These are phyloP conservation scores for Aspergillus hancockii DNA, from an alignment of 495 filamentous ascomycete species.

Conservation along the genomic window DNA sequence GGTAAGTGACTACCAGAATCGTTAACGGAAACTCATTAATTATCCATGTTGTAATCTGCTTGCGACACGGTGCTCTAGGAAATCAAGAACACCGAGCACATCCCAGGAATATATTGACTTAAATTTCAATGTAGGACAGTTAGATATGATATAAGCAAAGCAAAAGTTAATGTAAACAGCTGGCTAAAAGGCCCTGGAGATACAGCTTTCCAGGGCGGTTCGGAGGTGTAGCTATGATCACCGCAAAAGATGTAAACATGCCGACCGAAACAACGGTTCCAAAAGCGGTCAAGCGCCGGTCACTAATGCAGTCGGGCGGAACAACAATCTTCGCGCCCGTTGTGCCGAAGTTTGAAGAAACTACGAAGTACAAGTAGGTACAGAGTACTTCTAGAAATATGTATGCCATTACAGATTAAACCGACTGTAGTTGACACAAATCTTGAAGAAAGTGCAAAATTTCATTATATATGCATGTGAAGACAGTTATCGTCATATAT, in stretches of 20 bases:
- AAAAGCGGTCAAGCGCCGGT: conserved; percentile 25
- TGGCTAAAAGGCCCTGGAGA: conserved; percentile 11
- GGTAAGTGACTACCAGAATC: neutral
- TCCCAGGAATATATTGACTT: conserved; percentile 1
- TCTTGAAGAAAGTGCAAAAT: conserved; percentile 9
- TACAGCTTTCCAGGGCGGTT: conserved; percentile 3
- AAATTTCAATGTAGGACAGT: conserved; percentile 2
- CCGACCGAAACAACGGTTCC: conserved; percentile 10
- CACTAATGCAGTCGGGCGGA: conserved; percentile 3
- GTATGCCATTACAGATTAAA: neutral
- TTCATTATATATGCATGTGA: conserved; percentile 29
- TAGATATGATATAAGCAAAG: conserved; percentile 15
- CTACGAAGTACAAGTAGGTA: neutral
- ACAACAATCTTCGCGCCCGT: neutral
- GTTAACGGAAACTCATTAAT: conserved; percentile 12
- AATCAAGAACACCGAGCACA: neutral
- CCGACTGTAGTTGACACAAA: neutral
- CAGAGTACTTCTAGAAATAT: neutral
- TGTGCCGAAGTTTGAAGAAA: neutral
- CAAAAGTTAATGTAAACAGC: neutral
- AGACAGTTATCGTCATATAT: conserved; percentile 34
- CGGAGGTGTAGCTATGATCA: conserved; percentile 11
- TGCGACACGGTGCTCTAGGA: conserved; percentile 3
- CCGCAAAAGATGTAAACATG: conserved; percentile 33
- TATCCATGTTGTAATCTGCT: conserved; percentile 17